These are phyloP conservation scores for Cryptococcus depauperatus DNA, from an alignment of 1,284 basidiomycete genomes.

Conservation along the genomic window DNA sequence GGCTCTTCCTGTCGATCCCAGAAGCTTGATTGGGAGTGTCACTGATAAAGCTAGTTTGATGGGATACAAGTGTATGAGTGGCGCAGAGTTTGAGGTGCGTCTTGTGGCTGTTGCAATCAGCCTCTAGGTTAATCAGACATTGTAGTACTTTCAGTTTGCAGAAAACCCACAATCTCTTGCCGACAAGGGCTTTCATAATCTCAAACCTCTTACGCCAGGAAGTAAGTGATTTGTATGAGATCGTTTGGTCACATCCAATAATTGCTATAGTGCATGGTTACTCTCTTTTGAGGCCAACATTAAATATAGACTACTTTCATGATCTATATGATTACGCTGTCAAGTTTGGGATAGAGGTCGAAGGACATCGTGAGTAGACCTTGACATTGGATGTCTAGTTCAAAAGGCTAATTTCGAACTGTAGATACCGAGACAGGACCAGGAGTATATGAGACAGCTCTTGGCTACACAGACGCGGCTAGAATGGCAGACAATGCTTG, in stretches of 20 bases:
- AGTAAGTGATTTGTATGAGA: conserved; percentile 56
- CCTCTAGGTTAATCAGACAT: background rate
- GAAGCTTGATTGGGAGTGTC: conserved; percentile 64
- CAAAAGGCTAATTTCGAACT: background rate
- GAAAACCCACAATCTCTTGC: conserved; percentile 69
- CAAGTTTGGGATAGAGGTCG: conserved; percentile 72
- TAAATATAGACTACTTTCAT: conserved; percentile 84
- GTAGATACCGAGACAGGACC: conserved; percentile 92
- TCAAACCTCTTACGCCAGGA: conserved; percentile 78
- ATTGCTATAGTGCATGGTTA: conserved; percentile 78
- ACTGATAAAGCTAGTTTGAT: conserved; percentile 46
- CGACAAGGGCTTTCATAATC: conserved; percentile 66
- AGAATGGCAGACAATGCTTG: conserved; percentile 92
- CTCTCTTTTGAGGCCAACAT: conserved; percentile 74
- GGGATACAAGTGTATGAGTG: conserved; percentile 62
- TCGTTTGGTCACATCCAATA: background rate
- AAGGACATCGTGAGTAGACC: conserved; percentile 70
- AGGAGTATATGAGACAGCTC: conserved; percentile 82
- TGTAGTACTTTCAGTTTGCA: conserved; percentile 88
- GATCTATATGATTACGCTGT: conserved; percentile 72
- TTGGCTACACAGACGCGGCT: conserved; percentile 75
- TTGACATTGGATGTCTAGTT: background rate
- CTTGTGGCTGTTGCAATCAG: background rate
- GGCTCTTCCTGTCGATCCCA: conserved; percentile 72
- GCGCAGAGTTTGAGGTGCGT: conserved; percentile 81